Evolutionary conservation across 805 yeast genomes (phyloP).

Genomic region (Cephaloascus albidus): DNA sequence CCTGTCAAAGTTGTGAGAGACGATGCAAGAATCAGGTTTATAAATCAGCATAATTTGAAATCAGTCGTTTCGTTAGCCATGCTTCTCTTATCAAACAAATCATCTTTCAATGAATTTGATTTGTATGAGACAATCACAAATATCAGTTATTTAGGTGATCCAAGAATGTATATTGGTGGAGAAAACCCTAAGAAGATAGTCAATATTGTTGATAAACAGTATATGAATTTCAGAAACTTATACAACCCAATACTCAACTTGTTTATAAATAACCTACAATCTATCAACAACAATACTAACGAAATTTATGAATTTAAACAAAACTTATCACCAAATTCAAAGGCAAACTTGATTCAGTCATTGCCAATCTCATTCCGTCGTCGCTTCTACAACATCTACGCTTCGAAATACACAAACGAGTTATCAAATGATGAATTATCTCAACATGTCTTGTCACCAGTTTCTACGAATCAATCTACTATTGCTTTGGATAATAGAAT

Average conservation of each 20-base stretch:
- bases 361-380: slow-evolving; percentile 43
- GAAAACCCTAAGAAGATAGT: slow-evolving; percentile 85
- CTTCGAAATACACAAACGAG: slow-evolving; percentile 10
- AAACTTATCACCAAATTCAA: slow-evolving; percentile 20
- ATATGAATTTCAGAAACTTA: slow-evolving; percentile 54
- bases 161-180: slow-evolving; percentile 76
- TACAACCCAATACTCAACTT: slow-evolving; percentile 58
- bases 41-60: slow-evolving; percentile 69
- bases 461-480: neutral
- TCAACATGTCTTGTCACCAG: slow-evolving; percentile 9
- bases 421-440: slow-evolving; percentile 18
- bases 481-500: slow-evolving; percentile 7
- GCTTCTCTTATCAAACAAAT: slow-evolving; percentile 34
- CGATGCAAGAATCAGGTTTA: slow-evolving; percentile 50
- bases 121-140: slow-evolving; percentile 72
- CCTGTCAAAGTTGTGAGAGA: slow-evolving; percentile 75
- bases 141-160: slow-evolving; percentile 84
- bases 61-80: slow-evolving; percentile 69
- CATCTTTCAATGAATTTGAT: slow-evolving; percentile 45
- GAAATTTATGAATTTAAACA: slow-evolving; percentile 10
- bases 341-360: slow-evolving; percentile 27
- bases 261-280: slow-evolving; percentile 18
- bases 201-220: slow-evolving; percentile 79
- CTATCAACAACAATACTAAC: neutral
- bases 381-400: slow-evolving; percentile 20